Conservation (phyloP, 2,329 filamentous ascomycete genomes). For the Cladophialophora exuberans region DNA sequence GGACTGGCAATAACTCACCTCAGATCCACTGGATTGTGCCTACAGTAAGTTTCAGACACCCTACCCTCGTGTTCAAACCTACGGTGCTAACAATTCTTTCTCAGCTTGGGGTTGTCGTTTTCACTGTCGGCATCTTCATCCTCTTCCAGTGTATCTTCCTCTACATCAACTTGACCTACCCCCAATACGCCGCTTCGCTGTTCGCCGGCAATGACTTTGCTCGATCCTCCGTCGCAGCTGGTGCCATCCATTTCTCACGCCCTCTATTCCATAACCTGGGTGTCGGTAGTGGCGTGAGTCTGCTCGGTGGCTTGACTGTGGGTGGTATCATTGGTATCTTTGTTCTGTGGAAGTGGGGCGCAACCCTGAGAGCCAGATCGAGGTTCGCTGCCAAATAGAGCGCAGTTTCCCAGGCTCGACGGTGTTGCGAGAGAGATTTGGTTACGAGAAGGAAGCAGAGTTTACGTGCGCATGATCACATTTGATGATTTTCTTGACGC, state of each 20-base stretch:
- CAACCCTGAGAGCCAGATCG: slow-evolving; percentile 37
- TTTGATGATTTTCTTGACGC: no score
- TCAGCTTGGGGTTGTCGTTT: slow-evolving; percentile 15
- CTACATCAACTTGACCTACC: slow-evolving; percentile 46
- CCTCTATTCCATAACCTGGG: slow-evolving; percentile 41
- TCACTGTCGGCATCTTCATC: slow-evolving; percentile 38
- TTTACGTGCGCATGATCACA: no score
- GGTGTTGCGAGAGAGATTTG: no score
- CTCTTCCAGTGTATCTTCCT: slow-evolving; percentile 49
- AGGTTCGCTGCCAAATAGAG: slow-evolving; percentile 37
- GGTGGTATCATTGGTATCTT: slow-evolving; percentile 42
- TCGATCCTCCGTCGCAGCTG: slow-evolving; percentile 37
- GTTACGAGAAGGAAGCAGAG: no score
- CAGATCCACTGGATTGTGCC: slow-evolving; percentile 45
- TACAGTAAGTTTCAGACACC: slow-evolving; percentile 26
- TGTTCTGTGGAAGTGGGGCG: slow-evolving; percentile 39
- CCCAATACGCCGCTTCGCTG: slow-evolving; percentile 39
- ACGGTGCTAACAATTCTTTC: background rate
- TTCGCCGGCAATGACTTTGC: slow-evolving; percentile 44
- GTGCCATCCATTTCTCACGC: slow-evolving; percentile 41
- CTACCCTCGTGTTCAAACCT: background rate
- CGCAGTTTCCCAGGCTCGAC: no score
- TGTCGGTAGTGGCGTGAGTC: slow-evolving; percentile 39
- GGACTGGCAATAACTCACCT: slow-evolving; percentile 32
- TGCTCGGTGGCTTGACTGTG: slow-evolving; percentile 43